Evolutionary conservation across 441 rosid genomes (phyloP), one percentile per base, ranked within the genome.

Genomic region (Mallotus japonicus): DNA sequence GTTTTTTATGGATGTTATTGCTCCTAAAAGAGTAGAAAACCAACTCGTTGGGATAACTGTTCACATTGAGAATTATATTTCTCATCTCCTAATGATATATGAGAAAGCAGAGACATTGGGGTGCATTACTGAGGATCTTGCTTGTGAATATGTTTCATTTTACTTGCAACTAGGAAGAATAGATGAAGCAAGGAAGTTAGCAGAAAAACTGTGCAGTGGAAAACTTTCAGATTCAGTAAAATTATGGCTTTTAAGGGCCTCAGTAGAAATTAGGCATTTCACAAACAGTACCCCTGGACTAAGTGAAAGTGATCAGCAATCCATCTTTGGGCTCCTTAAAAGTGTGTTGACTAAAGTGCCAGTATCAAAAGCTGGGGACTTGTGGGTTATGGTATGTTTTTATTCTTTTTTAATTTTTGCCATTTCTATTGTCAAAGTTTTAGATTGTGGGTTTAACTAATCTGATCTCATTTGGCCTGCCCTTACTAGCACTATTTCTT

Each of bases 361-460:
- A 15, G 66, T 82, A 63, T 78, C 89, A 24, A 86, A 88, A 83
- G 87, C 97, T 62, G 95, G 88, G 82, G 83, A 86, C 81, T 79
- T 92, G 81, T 94, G 98, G 98, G 72, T 76, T 44, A 80, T 85
- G 96, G 98, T 92, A 85, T 59, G 85, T 75, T 66, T 57, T 61
- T 60, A 56, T 54, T 15, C 34, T 61, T 46, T 8, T 60, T 22
- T 46, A 50, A 3, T 67, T 15, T 61, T 44, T 50, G n/a, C 56
- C 55, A 4, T 59, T 73, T 67, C 28, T 24, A 54, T 47, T 56
- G n/a, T 55, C 42, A 19, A 50, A 53, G 56, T 10, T 67, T 20
- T 24, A 59, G n/a, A 59, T 62, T 44, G 11, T 56, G 6, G 5
- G 8, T 17, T 57, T 22, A 32, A 32, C 2, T 55, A 53, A 9